Percentiles rank a stretch among this genome's conserved stretches.
These are phyloP conservation scores for Cercospora citrullina DNA, from an alignment of 2,329 filamentous ascomycete genomes.

Conservation along the genomic window DNA sequence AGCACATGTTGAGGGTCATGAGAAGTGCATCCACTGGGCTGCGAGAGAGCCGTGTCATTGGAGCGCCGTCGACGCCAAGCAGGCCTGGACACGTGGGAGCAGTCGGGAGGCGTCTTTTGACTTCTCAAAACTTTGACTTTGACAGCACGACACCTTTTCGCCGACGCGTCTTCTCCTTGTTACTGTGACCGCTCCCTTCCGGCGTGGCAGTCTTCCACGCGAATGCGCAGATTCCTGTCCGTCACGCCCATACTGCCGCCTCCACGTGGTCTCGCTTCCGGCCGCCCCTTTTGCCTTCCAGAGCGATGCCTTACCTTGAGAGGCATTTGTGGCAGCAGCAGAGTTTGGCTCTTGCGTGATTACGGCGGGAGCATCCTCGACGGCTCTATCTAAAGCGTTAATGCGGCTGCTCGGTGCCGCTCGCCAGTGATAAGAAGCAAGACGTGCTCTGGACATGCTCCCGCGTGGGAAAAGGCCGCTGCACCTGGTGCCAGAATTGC, in stretches of 20 bases:
- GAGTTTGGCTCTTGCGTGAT: background rate
- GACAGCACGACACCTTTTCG: background rate
- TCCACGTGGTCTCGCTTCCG: background rate
- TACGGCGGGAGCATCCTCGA: background rate
- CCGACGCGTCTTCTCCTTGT: background rate
- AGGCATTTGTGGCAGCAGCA: background rate
- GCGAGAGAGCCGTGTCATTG: background rate
- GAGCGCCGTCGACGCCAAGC: background rate
- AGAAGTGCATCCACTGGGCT: background rate
- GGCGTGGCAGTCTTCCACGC: background rate
- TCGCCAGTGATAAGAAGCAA: background rate
- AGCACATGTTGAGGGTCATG: background rate
- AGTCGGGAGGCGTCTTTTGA: background rate
- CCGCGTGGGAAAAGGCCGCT: background rate
- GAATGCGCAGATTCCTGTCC: background rate
- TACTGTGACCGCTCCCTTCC: background rate
- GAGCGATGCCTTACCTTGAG: background rate
- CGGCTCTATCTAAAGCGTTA: background rate
- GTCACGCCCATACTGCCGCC: background rate
- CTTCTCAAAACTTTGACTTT: background rate
- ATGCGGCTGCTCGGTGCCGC: background rate
- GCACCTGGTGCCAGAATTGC: background rate
- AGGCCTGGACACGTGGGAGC: background rate
- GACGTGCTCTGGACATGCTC: background rate
- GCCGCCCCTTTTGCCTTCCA: background rate